Conservation (phyloP, 2,329 filamentous ascomycete genomes). For the Colletotrichum trifolii region DNA sequence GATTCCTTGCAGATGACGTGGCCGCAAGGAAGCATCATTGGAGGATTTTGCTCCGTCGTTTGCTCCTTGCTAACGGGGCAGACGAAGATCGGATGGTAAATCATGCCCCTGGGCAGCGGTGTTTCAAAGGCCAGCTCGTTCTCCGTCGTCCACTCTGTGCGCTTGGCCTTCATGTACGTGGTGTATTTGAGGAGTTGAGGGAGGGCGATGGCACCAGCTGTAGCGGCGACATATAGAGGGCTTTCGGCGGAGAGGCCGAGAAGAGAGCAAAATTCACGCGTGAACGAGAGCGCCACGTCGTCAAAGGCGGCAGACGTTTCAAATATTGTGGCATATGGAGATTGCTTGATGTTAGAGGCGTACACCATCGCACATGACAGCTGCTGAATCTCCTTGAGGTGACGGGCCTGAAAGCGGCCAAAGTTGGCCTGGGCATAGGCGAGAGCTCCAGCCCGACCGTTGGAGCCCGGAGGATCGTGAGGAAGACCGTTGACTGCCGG, state of each 20-base stretch:
- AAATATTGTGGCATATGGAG: conserved; percentile 85
- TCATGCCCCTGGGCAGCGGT: conserved; percentile 67
- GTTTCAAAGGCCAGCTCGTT: conserved; percentile 88
- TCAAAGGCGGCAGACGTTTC: conserved; percentile 81
- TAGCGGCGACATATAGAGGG: conserved; percentile 91
- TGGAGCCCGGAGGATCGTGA: conserved; percentile 54
- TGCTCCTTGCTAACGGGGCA: conserved; percentile 98
- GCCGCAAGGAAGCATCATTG: conserved; percentile 96
- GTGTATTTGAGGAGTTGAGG: conserved; percentile 91
- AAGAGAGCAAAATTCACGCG: conserved; percentile 91
- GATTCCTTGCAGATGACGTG: conserved; percentile 93
- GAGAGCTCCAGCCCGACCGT: conserved; percentile 74
- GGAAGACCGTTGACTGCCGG: conserved; percentile 64
- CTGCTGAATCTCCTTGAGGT: conserved; percentile 82
- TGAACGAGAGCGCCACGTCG: conserved; percentile 88
- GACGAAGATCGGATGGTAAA: conserved; percentile 97
- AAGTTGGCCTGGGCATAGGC: conserved; percentile 83
- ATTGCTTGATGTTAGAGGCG: conserved; percentile 76
- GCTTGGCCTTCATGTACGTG: conserved; percentile 85
- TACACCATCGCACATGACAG: conserved; percentile 86
- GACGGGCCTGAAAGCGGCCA: conserved; percentile 76
- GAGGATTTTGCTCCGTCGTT: conserved; percentile 90
- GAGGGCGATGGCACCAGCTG: conserved; percentile 90
- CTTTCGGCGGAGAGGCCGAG: conserved; percentile 91
- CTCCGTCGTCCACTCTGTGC: conserved; percentile 93